phyloP scores from a whole-genome alignment of 176 grass and related monocot species.

The Musa beccarii region DNA sequence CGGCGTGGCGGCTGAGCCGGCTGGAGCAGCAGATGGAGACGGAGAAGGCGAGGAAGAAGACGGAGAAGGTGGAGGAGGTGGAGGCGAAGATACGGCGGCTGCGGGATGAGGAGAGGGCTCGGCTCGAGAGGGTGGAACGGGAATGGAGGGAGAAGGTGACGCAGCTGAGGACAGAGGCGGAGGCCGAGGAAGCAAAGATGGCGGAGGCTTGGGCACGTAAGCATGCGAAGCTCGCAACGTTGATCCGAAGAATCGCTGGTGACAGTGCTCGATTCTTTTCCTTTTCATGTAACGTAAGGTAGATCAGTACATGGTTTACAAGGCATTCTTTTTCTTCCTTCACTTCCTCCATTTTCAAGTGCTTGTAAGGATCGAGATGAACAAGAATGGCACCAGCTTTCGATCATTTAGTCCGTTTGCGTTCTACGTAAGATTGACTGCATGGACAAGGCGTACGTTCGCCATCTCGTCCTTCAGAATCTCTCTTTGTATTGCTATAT shows the following conservation, averaged over 20 bases:
- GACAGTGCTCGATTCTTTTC: background rate
- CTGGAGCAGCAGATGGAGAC: slow-evolving; percentile 25
- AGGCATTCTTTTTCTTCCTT: background rate
- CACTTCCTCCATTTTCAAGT: background rate
- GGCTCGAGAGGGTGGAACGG: slow-evolving; percentile 4
- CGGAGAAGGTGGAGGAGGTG: slow-evolving; percentile 19
- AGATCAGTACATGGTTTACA: background rate
- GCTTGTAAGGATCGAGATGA: background rate
- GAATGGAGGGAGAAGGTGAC: slow-evolving; percentile 16
- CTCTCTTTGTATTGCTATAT: no score
- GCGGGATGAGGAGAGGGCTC: slow-evolving; percentile 2
- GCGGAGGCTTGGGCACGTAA: background rate
- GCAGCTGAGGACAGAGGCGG: background rate
- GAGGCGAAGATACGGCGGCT: slow-evolving; percentile 3
- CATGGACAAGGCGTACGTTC: no score
- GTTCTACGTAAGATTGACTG: no score
- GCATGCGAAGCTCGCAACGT: slow-evolving; percentile 1
- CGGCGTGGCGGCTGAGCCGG: slow-evolving; percentile 16
- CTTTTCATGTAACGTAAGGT: slow-evolving; percentile 2
- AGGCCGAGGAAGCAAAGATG: background rate
- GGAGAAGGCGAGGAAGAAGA: slow-evolving; percentile 18
- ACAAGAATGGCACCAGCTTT: background rate
- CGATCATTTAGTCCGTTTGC: background rate
- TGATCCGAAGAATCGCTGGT: background rate
- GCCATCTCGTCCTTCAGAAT: no score